These are phyloP conservation scores for Leccinum colubrinum DNA, from an alignment of 1,284 basidiomycete genomes.

Conservation along the genomic window DNA sequence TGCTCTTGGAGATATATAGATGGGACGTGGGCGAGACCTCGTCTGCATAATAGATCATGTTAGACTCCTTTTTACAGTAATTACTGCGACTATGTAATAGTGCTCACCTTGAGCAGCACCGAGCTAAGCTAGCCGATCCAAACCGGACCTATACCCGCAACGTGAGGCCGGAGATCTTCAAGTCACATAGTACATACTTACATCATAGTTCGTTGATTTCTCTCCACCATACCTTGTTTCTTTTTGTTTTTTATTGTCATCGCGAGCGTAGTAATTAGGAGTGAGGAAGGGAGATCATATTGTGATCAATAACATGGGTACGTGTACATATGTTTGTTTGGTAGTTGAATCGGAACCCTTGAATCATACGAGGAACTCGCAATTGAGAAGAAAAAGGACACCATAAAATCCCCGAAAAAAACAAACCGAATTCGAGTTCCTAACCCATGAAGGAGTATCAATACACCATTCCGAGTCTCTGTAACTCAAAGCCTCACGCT, in stretches of 20 bases:
- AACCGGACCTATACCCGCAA: too few relatives aligned
- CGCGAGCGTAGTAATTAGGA: too few relatives aligned
- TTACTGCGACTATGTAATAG: not conserved
- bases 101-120: too few relatives aligned
- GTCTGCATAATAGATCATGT: not conserved
- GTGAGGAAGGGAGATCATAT: too few relatives aligned
- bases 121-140: too few relatives aligned
- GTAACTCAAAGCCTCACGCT: not conserved
- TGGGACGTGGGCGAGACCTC: too few relatives aligned
- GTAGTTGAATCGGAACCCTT: not conserved
- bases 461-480: not conserved
- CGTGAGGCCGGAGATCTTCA: too few relatives aligned
- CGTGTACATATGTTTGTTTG: not conserved
- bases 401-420: not conserved
- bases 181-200: too few relatives aligned
- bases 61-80: not conserved
- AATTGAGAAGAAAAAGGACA: not conserved
- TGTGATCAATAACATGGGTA: too few relatives aligned
- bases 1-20: not conserved
- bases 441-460: not conserved
- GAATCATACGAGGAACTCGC: not conserved
- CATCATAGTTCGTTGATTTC: too few relatives aligned
- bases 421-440: not conserved
- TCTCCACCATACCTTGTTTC: too few relatives aligned
- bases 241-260: too few relatives aligned